Evolutionary conservation across 495 filamentous ascomycete genomes (phyloP), one percentile per base, ranked within the genome.

Genomic region (Penicillium cosmopolitanum): DNA sequence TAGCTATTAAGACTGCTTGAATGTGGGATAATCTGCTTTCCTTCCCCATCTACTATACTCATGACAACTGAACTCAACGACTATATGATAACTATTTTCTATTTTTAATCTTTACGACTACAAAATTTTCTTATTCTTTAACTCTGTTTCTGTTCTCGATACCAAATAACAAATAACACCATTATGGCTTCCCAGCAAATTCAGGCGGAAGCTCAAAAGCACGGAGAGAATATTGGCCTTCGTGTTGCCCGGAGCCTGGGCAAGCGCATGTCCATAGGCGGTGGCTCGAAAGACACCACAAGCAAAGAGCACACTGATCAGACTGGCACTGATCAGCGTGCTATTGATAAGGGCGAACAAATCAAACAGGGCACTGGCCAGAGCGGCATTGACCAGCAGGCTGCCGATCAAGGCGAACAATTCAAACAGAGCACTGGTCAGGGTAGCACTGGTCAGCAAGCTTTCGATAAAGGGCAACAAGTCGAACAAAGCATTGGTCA

Each of bases 121-220:
- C 33, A 18, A 35, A 28, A 6, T 1, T 31, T 34, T 31, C 9
- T 12, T 47, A n/a, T n/a, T 43, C n/a, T 42, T 51, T 15, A 43
- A 53, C 21, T 19, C 19, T 10, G 35, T 43, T 10, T 34, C 21
- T 51, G 12, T 43, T 25, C 21, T 10, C 48, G 56, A 25, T 28
- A 54, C 21, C 13, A 5, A 38, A 46, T 25, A 28, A 66, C 36
- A 36, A 13, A 50, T 13, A 60, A 21, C 36, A 53, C 19, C 62
- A 70, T n/a, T 25, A 70, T 70, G 67, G 60, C 65, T 13, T 46
- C 53, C 48, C 55, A 65, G 19, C 50, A 66, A 35, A 53, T 50
- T 28, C 31, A 58, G 47, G 28, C 31, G 21, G 61, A 69, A 16
- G 31, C 52, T 35, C 62, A 67, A 33, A 50, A 70, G 12, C 36